These are phyloP conservation scores for Boletus subcaerulescens DNA, from an alignment of 768 basidiomycete genomes.

Conservation along the genomic window DNA sequence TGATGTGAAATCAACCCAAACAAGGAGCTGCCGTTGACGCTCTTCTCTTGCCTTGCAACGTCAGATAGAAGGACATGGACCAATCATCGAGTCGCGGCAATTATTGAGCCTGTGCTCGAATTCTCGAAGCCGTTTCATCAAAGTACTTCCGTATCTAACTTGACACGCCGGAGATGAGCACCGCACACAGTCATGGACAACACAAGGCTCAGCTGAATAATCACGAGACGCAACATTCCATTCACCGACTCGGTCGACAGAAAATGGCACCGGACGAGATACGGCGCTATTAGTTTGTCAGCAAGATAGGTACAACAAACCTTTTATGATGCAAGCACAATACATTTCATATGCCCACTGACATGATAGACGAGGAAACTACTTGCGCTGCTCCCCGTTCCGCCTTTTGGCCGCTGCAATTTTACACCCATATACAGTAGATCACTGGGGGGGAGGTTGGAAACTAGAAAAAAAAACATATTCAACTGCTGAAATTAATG, in stretches of 20 bases:
- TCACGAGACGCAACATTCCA: conserved; percentile 18
- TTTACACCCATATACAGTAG: conserved; percentile 5
- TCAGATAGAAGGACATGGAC: conserved; percentile 27
- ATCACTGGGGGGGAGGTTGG: conserved; percentile 47
- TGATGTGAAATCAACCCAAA: conserved; percentile 24
- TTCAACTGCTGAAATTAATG: conserved; percentile 1
- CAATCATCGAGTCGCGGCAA: conserved; percentile 27
- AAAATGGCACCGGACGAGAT: conserved; percentile 18
- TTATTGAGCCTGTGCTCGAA: conserved; percentile 20
- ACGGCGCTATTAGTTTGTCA: conserved; percentile 24
- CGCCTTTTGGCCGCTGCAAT: conserved; percentile 12
- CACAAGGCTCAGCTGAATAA: conserved; percentile 16
- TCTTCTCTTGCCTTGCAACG: conserved; percentile 26
- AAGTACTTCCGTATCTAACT: conserved; percentile 16
- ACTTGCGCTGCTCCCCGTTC: conserved; percentile 26
- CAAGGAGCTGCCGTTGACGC: conserved; percentile 22
- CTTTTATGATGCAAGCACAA: conserved; percentile 18
- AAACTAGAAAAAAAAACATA: conserved; percentile 33
- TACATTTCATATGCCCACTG: conserved; percentile 26
- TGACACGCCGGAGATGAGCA: conserved; percentile 28
- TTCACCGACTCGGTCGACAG: conserved; percentile 20
- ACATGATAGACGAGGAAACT: conserved; percentile 23
- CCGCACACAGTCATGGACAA: conserved; percentile 9
- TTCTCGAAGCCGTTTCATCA: conserved; percentile 33
- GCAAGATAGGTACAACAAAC: conserved; percentile 29